Evolutionary conservation across 805 yeast genomes (phyloP).

Genomic region (Barnettozyma sp.): DNA sequence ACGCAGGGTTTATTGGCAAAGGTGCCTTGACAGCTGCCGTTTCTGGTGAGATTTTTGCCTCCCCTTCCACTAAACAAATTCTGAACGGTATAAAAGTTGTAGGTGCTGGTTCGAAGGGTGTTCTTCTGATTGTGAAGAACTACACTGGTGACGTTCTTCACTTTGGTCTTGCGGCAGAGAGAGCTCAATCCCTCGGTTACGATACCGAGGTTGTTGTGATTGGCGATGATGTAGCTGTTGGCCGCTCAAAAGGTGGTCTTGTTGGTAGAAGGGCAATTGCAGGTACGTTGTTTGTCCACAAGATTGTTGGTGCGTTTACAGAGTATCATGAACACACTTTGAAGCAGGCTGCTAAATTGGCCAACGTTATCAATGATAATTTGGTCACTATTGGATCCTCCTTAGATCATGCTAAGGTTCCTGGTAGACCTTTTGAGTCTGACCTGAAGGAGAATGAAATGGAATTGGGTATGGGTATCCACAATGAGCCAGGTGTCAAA

Average conservation of each 20-base stretch:
- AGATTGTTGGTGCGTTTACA: conserved; percentile 71
- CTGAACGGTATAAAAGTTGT: conserved; percentile 49
- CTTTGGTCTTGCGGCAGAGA: conserved; percentile 86
- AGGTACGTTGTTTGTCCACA: conserved; percentile 84
- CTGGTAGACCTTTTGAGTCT: conserved; percentile 62
- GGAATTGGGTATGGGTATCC: conserved; percentile 94
- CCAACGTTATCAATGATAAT: conserved; percentile 52
- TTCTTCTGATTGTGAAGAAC: conserved; percentile 76
- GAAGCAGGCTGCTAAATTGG: conserved; percentile 48
- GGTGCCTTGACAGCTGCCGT: conserved; percentile 84
- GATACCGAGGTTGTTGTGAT: conserved; percentile 69
- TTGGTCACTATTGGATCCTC: conserved; percentile 87
- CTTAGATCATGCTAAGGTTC: conserved; percentile 83
- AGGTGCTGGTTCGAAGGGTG: conserved; percentile 47
- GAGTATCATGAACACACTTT: conserved; percentile 39
- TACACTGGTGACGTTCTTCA: conserved; percentile 93
- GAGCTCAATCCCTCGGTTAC: conserved; percentile 74
- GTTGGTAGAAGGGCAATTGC: conserved; percentile 95
- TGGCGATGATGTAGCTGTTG: conserved; percentile 92
- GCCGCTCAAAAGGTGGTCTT: conserved; percentile 79
- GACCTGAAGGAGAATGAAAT: conserved; percentile 54
- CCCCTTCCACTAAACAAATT: conserved; percentile 90
- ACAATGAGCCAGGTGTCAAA: conserved; percentile 85
- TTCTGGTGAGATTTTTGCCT: conserved; percentile 86
- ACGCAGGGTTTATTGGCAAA: conserved; percentile 84